Evolutionary conservation across 371 early-diverging fungal species (phyloP), one percentile per base, ranked within the genome.

Genomic region (Mucor lusitanicus): DNA sequence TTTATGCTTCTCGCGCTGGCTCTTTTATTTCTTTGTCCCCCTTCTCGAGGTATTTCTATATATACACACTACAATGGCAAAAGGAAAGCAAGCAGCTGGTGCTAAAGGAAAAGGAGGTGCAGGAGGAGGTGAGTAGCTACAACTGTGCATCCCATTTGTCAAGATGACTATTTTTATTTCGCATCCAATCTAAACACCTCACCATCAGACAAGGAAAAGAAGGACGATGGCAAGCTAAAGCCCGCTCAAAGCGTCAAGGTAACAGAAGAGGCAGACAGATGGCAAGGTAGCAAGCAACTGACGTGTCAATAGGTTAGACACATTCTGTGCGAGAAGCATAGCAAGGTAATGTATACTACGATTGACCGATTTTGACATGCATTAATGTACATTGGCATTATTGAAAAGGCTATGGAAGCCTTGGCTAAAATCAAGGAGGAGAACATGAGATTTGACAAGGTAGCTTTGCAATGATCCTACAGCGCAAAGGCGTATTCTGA

Each of bases 251-350:
- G 88, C 55, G 78, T 94, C 73, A 89, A 88, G 74, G 88, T 84
- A 79, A 63, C 48, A 21, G 25, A 9, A 53, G 15, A 11, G 3
- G 30, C 13, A 17, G 17, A n/a, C 1, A 42, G 3, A 17, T n/a
- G 15, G 30, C 12, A 32, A 3, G 30, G 1, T 61, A 19, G 30
- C n/a, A n/a, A n/a, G n/a, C n/a, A n/a, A 6, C 28, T 61, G 12
- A 53, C 33, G 27, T 33, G 6, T 62, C 40, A n/a, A 15, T 72
- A 88, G 89, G 90, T 92, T 56, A 87, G 94, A 44, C 94, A 94
- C 73, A 94, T 94, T 63, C 81, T 94, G n/a, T 94, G 94, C 71
- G 93, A 91, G 71, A 94, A 92, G 71, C 92, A 92, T 44, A 72
- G 82, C 63, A 91, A 84, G 79, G 90, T 83, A 82, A 64, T 15